Conservation (phyloP, 768 basidiomycete genomes). For the Boletus coccyginus region DNA sequence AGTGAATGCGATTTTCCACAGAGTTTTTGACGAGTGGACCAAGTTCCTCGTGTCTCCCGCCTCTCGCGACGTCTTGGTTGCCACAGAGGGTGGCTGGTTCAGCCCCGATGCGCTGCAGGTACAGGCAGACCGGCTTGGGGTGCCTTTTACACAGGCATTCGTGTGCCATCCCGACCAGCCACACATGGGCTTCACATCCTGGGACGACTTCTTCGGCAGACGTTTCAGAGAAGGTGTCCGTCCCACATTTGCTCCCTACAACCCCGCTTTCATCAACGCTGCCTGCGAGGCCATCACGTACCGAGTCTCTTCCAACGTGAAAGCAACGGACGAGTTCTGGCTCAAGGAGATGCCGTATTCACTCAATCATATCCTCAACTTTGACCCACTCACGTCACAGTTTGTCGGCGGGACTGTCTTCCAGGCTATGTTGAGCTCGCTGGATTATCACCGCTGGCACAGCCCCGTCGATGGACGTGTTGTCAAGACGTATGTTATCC, state of each 20-base stretch:
- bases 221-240: slow-evolving; percentile 40
- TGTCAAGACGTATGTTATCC: slow-evolving; percentile 39
- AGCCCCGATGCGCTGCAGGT: slow-evolving; percentile 29
- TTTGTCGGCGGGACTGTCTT: slow-evolving; percentile 52
- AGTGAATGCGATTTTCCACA: slow-evolving; percentile 47
- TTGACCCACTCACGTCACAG: slow-evolving; percentile 36
- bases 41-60: slow-evolving; percentile 42
- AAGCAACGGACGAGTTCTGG: slow-evolving; percentile 51
- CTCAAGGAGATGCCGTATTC: slow-evolving; percentile 63
- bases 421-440: slow-evolving; percentile 56
- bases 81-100: slow-evolving; percentile 47
- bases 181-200: slow-evolving; percentile 47
- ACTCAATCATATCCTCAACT: slow-evolving; percentile 50
- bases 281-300: slow-evolving; percentile 55
- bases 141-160: slow-evolving; percentile 39
- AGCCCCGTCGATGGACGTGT: slow-evolving; percentile 50
- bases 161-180: slow-evolving; percentile 38
- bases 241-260: slow-evolving; percentile 31
- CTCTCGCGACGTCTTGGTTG: slow-evolving; percentile 42
- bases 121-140: slow-evolving; percentile 11
- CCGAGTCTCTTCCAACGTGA: slow-evolving; percentile 38
- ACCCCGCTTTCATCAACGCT: slow-evolving; percentile 40
- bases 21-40: slow-evolving; percentile 49
- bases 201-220: slow-evolving; percentile 58
- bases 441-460: slow-evolving; percentile 65